These are phyloP conservation scores for Zanthoxylum bungeanum DNA, from an alignment of 345 rosid genomes.

Conservation along the genomic window DNA sequence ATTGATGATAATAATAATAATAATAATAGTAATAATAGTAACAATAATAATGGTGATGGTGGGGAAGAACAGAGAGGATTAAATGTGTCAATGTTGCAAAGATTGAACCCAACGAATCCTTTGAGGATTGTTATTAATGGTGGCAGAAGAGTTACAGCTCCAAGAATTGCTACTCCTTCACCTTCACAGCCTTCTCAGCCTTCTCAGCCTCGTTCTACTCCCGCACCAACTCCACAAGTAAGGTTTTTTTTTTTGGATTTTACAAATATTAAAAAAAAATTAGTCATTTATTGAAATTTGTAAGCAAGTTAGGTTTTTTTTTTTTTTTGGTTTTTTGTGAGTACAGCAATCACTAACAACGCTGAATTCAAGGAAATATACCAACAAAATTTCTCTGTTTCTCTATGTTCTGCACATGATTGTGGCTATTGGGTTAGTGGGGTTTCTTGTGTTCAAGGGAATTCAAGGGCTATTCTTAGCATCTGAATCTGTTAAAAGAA, in stretches of 20 bases:
- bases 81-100: slow-evolving; percentile 57
- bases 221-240: slow-evolving; percentile 74
- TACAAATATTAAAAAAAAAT: too few relatives aligned
- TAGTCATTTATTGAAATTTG: neutral
- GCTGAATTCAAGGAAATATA: slow-evolving; percentile 75
- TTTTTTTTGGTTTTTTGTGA: neutral
- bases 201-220: slow-evolving; percentile 70
- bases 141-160: slow-evolving; percentile 41
- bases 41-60: neutral
- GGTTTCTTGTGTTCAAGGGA: slow-evolving; percentile 85
- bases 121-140: slow-evolving; percentile 59
- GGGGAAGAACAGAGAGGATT: slow-evolving; percentile 22
- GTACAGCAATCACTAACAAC: slow-evolving; percentile 53
- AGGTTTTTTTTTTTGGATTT: slow-evolving; percentile 2
- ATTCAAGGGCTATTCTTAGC: slow-evolving; percentile 70
- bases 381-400: slow-evolving; percentile 70
- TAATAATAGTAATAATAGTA: neutral
- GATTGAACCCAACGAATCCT: slow-evolving; percentile 79
- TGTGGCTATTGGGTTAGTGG: slow-evolving; percentile 58
- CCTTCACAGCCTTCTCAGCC: slow-evolving; percentile 39
- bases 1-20: slow-evolving; percentile 13
- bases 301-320: neutral
- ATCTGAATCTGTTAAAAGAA: slow-evolving; percentile 41
- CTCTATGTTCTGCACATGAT: slow-evolving; percentile 69
- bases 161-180: slow-evolving; percentile 40